Base-by-base conservation (phyloP, 1,139 yeast species). In the Candida glucosophila region DNA sequence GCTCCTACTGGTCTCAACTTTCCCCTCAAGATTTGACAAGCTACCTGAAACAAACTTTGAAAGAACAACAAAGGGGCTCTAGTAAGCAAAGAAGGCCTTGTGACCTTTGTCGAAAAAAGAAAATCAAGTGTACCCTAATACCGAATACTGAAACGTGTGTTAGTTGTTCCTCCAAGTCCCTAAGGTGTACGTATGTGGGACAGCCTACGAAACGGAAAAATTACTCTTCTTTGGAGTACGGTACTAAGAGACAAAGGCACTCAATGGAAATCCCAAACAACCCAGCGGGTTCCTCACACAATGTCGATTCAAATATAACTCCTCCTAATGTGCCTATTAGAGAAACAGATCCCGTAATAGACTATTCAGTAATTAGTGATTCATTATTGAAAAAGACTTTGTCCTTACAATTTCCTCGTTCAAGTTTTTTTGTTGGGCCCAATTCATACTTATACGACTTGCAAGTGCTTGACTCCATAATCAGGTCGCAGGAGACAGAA, bases 351-450 rank as follows among this genome's bases (percentile, higher is more conserved):
- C 77, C 78, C 3, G 58, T 72, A 13, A 72, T 67, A 29, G 77
- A 72, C 40, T 72, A 71, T 43, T 61, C 75, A 2, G 43, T 55
- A 20, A 69, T 71, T 55, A 68, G 58, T 40, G 65, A 69, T 38
- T 60, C 68, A 9, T 41, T 61, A 6, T 43, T 62, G 28, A 60
- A 58, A 36, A 63, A 60, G 33, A 64, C 70, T 1, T 46, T 63
- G 8, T 58, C 67, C 8, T 47, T 74, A 22, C 88, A 77, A 40
- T 78, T 73, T 38, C 90, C 92, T 2, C 54, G 90, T 29, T 78
- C 88, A 1, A 75, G 85, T 18, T 79, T 78, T 43, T 78, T 73
- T 41, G 73, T 79, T 15, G 92, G 92, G 0, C 74, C 86, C 1
- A 77, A 86, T 1, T 77, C 86, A 1, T 58, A 56, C 19, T 59